Evolutionary conservation across 176 grass and related monocot species (phyloP).

Genomic region (Eremochloa ophiuroides): DNA sequence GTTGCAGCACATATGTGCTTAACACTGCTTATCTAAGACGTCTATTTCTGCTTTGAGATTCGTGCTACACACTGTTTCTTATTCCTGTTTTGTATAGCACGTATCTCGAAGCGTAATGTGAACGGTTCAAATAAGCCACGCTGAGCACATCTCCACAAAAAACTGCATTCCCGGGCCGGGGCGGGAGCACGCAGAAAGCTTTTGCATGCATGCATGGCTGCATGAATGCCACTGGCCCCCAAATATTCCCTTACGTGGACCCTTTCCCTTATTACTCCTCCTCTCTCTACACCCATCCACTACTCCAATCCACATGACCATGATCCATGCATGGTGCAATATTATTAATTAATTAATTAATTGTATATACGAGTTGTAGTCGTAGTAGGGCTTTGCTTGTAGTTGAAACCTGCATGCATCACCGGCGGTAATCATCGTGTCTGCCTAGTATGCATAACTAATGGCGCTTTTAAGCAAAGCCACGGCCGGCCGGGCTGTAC

Average conservation of each 20-base stretch:
- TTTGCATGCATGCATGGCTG: slow-evolving; percentile 22
- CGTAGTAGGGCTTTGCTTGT: not conserved
- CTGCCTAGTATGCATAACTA: slow-evolving; percentile 30
- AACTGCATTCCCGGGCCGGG: no score
- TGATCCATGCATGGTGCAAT: not conserved
- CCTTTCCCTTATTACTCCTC: not conserved
- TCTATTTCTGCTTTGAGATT: no score
- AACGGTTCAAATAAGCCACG: no score
- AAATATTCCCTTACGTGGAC: slow-evolving; percentile 46
- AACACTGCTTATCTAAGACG: no score
- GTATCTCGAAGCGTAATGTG: no score
- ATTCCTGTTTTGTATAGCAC: no score
- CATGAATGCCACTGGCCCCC: slow-evolving; percentile 30
- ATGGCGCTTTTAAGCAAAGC: slow-evolving; percentile 18
- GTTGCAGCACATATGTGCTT: no score
- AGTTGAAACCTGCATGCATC: not conserved
- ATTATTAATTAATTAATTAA: no score
- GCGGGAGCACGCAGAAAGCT: not conserved
- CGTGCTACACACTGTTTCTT: no score
- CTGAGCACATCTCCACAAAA: no score
- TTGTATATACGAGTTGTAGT: no score
- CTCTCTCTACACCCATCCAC: not conserved
- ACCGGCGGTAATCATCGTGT: slow-evolving; percentile 35
- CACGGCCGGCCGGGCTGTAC: not conserved
- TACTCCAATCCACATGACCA: not conserved